Percentiles rank a stretch among this genome's conserved stretches.
These are phyloP conservation scores for Suillus hirtellus DNA, from an alignment of 768 basidiomycete species.

Conservation along the genomic window DNA sequence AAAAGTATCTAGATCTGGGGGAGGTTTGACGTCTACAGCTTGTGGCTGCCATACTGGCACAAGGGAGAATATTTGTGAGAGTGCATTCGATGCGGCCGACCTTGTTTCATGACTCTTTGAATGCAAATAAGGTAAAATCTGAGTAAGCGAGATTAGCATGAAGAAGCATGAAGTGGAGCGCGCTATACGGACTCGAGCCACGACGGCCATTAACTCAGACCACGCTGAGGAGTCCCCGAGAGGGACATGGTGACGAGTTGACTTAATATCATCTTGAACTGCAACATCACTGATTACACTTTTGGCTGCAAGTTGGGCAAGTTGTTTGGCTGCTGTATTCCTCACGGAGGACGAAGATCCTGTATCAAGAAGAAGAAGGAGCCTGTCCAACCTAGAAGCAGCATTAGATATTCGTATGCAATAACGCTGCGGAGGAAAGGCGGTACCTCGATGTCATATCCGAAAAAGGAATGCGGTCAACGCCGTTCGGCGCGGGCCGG, in stretches of 20 bases:
- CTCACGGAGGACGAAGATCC: constrained; percentile 89
- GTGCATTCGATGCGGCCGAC: constrained; percentile 82
- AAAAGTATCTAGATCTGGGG: constrained; percentile 27
- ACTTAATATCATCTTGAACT: constrained; percentile 77
- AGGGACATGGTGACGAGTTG: constrained; percentile 55
- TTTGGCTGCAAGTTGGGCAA: constrained; percentile 88
- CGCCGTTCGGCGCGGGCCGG: constrained; percentile 48
- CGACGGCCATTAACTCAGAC: constrained; percentile 87
- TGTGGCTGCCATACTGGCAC: constrained; percentile 74
- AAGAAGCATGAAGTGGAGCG: background rate
- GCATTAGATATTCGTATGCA: constrained; percentile 5
- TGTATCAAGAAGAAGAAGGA: constrained; percentile 92
- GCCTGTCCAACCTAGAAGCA: constrained; percentile 82
- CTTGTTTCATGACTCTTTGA: constrained; percentile 94
- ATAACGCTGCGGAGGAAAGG: constrained; percentile 14
- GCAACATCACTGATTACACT: constrained; percentile 81
- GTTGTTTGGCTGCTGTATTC: constrained; percentile 94
- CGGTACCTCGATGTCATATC: constrained; percentile 77
- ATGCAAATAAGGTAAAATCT: constrained; percentile 90
- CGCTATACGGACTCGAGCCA: constrained; percentile 67
- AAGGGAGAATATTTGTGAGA: constrained; percentile 83
- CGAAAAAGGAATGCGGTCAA: constrained; percentile 50
- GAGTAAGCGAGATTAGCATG: constrained; percentile 10
- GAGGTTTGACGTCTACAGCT: constrained; percentile 26
- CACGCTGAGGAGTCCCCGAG: constrained; percentile 75